Evolutionary conservation across 108 stramenopile genomes (phyloP).

Genomic region (Nitzschia sp.): DNA sequence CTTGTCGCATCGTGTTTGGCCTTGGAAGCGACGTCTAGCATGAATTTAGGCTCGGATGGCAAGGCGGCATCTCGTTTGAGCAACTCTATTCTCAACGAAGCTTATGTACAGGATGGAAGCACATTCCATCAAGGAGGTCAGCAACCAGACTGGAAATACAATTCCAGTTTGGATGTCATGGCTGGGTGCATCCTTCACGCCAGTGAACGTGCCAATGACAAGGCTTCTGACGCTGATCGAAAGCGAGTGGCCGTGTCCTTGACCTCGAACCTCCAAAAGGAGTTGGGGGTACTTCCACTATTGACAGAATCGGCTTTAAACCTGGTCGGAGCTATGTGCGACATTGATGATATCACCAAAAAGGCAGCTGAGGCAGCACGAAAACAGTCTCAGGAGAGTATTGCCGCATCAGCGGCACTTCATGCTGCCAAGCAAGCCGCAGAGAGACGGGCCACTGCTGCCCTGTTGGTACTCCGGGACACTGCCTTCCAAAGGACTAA

Average conservation of each 20-base stretch:
- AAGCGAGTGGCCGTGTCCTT: slow-evolving; percentile 59
- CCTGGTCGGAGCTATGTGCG: slow-evolving; percentile 69
- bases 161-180: slow-evolving; percentile 61
- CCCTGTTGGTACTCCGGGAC: slow-evolving; percentile 74
- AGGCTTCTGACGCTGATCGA: slow-evolving; percentile 57
- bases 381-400: slow-evolving; percentile 64
- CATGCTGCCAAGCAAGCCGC: slow-evolving; percentile 81
- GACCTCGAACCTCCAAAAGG: slow-evolving; percentile 50
- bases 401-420: slow-evolving; percentile 67
- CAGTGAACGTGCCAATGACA: slow-evolving; percentile 59
- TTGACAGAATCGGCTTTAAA: slow-evolving; percentile 54
- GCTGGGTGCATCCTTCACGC: slow-evolving; percentile 61
- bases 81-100: slow-evolving; percentile 63
- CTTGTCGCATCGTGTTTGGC: slow-evolving; percentile 70
- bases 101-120: slow-evolving; percentile 37
- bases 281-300: slow-evolving; percentile 51
- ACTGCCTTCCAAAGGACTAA: slow-evolving; percentile 65
- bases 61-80: slow-evolving; percentile 18
- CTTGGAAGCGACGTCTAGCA: slow-evolving; percentile 47
- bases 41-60: slow-evolving; percentile 14
- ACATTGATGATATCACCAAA: slow-evolving; percentile 76
- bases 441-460: slow-evolving; percentile 81
- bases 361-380: slow-evolving; percentile 57
- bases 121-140: slow-evolving; percentile 12
- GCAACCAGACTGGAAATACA: slow-evolving; percentile 44